Evolutionary conservation across 768 basidiomycete genomes (phyloP).

Genomic region (Piloderma croceum): DNA sequence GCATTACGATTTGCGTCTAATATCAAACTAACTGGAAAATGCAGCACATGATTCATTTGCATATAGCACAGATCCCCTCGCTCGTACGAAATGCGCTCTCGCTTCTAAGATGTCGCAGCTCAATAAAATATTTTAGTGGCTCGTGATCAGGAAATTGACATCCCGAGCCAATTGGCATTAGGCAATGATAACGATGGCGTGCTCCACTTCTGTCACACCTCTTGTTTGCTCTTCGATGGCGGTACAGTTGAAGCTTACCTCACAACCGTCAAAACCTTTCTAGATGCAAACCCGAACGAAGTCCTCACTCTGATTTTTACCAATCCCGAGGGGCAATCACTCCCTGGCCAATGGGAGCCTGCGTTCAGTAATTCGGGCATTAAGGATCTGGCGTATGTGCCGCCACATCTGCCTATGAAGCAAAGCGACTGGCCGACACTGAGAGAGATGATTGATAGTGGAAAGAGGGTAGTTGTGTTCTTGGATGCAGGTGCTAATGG

Average conservation of each 20-base stretch:
- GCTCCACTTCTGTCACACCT: slow-evolving; percentile 66
- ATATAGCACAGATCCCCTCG: slow-evolving; percentile 9
- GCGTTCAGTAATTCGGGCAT: slow-evolving; percentile 47
- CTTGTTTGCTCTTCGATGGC: slow-evolving; percentile 52
- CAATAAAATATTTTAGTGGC: slow-evolving; percentile 32
- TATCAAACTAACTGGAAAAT: no score
- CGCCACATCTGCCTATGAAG: slow-evolving; percentile 39
- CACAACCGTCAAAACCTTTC: slow-evolving; percentile 46
- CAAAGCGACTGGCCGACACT: slow-evolving; percentile 58
- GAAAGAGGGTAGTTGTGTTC: slow-evolving; percentile 58
- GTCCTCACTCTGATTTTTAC: slow-evolving; percentile 64
- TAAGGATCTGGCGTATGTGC: slow-evolving; percentile 40
- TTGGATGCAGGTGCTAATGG: slow-evolving; percentile 44
- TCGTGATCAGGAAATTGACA: slow-evolving; percentile 46
- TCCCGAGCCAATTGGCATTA: slow-evolving; percentile 41
- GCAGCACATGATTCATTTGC: slow-evolving; percentile 7
- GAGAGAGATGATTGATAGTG: slow-evolving; percentile 53
- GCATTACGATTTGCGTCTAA: slow-evolving; percentile 5
- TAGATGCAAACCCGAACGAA: slow-evolving; percentile 58
- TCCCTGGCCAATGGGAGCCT: slow-evolving; percentile 45
- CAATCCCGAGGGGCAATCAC: slow-evolving; percentile 52
- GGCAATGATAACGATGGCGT: slow-evolving; percentile 36
- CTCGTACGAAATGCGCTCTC: no score
- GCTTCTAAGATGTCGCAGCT: no score
- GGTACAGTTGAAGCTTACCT: slow-evolving; percentile 48